Evolutionary conservation across 2,329 filamentous ascomycete genomes (phyloP).

Genomic region (Cladosporium sp.): DNA sequence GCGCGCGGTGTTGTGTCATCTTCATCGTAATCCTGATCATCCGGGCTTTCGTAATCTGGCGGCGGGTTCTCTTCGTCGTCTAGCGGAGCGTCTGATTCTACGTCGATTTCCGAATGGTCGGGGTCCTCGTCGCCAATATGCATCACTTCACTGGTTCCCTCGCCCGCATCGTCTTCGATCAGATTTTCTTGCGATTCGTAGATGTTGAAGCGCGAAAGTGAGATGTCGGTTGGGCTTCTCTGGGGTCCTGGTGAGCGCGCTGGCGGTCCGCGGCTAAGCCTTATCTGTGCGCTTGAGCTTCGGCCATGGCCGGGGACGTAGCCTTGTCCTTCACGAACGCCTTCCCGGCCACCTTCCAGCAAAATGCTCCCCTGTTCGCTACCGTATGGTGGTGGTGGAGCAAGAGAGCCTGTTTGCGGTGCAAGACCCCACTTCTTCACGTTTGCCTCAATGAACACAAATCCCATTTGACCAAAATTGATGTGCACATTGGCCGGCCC

Average conservation of each 20-base stretch:
- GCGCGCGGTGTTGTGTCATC: constrained; percentile 28
- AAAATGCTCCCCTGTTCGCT: constrained; percentile 96
- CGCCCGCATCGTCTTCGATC: constrained; percentile 27
- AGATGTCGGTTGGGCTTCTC: constrained; percentile 88
- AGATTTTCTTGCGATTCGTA: constrained; percentile 17
- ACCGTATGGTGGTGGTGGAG: constrained; percentile 92
- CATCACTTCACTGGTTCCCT: constrained; percentile 27
- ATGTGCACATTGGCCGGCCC: constrained; percentile 91
- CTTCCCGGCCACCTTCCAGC: constrained; percentile 72
- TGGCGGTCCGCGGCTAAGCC: constrained; percentile 65
- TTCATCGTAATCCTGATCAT: constrained; percentile 31
- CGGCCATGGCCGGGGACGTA: constrained; percentile 67
- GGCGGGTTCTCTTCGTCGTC: constrained; percentile 37
- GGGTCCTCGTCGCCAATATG: neutral
- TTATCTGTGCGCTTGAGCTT: constrained; percentile 74
- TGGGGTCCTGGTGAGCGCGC: constrained; percentile 80
- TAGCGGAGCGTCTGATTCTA: neutral
- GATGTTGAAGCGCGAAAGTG: constrained; percentile 16
- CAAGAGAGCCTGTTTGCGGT: constrained; percentile 91
- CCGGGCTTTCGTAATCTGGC: constrained; percentile 52
- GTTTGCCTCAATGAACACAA: constrained; percentile 98
- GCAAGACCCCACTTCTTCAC: constrained; percentile 99
- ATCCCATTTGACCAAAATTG: constrained; percentile 96
- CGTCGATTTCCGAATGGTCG: neutral
- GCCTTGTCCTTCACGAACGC: constrained; percentile 54